Base-by-base conservation (phyloP, 768 basidiomycete genomes). In the Daedaleopsis nitida region DNA sequence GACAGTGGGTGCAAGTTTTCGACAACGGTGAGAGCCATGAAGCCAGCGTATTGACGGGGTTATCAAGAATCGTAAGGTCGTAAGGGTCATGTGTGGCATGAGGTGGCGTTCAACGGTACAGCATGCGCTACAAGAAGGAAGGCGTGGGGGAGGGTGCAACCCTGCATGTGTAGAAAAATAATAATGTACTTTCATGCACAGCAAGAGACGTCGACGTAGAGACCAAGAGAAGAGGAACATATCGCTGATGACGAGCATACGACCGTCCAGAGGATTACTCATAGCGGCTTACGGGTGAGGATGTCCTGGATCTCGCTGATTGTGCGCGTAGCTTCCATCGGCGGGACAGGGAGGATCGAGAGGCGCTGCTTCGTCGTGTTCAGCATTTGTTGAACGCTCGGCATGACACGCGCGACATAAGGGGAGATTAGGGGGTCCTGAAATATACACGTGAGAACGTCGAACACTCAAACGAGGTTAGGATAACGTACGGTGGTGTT, bases 381-480 rank as follows among this genome's bases (percentile, higher is more conserved):
- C 59, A 94, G 77, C 71, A 86, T 86, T 57, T 83, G 80, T 71
- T 91, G 89, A 52, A 93, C 90, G 65, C 83, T 90, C 32, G 90
- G 89, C 50, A 94, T 78, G 42, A 94, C 91, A 52, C 91, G 87
- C 21, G 88, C 85, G 56, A 90, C 85, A 73, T 92, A 94, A 57
- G 91, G 88, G 21, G 88, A 83, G 67, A 93, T 92, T 37, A 92
- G 80, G 64, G 89, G 89, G 73, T 93, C 90, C 88, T 90, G 67
- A 45, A 55, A 39, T 38, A 51, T 39, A 60, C 14, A 27, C 69
- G 38, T 35, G 19, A 57, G 19, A 10, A 43, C 43, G n/a, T 12
- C 16, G 13, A 48, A n/a, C 16, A 10, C 50, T 16, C 57, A 12
- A 14, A 32, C 39, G 8, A 42, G 32, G 10, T 48, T 62, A 47